Evolutionary conservation across 2,329 filamentous ascomycete species (phyloP).

Genomic region (Endothia cerciana): DNA sequence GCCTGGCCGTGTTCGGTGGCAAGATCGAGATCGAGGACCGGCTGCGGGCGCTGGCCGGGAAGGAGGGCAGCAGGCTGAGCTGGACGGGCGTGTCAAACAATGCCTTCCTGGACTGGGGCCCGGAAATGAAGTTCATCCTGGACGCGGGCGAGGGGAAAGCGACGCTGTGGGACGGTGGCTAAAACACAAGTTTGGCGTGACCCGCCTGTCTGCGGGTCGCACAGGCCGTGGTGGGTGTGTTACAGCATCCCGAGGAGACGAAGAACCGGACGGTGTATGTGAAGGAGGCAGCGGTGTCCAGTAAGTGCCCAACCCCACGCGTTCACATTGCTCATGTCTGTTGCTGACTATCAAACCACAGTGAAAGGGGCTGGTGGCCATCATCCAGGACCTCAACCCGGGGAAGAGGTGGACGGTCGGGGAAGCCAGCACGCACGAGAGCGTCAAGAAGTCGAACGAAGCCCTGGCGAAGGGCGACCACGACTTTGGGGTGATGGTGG

Average conservation of each 20-base stretch:
- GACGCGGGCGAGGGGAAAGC: conserved; percentile 46
- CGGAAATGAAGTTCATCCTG: conserved; percentile 48
- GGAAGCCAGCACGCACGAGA: conserved; percentile 9
- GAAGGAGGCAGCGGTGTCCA: conserved; percentile 37
- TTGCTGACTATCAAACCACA: background rate
- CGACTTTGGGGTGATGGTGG: conserved; percentile 4
- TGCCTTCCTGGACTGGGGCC: conserved; percentile 63
- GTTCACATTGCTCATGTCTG: background rate
- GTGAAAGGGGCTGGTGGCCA: conserved; percentile 21
- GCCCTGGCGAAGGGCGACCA: conserved; percentile 11
- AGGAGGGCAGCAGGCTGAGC: conserved; percentile 47
- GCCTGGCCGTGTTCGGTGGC: conserved; percentile 54
- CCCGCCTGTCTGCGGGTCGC: conserved; percentile 51
- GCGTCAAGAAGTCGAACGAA: conserved; percentile 15
- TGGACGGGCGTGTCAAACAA: conserved; percentile 61
- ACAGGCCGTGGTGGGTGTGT: conserved; percentile 51
- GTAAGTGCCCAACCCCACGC: background rate
- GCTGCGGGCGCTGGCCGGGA: conserved; percentile 43
- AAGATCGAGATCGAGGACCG: conserved; percentile 52
- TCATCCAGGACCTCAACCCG: conserved; percentile 14
- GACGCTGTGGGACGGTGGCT: conserved; percentile 54
- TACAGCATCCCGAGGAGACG: conserved; percentile 55
- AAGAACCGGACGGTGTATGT: conserved; percentile 54
- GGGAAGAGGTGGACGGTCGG: conserved; percentile 19
- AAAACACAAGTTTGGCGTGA: conserved; percentile 48